Evolutionary conservation across 257 asterid genomes (phyloP).

Genomic region (Haberlea rhodopensis): DNA sequence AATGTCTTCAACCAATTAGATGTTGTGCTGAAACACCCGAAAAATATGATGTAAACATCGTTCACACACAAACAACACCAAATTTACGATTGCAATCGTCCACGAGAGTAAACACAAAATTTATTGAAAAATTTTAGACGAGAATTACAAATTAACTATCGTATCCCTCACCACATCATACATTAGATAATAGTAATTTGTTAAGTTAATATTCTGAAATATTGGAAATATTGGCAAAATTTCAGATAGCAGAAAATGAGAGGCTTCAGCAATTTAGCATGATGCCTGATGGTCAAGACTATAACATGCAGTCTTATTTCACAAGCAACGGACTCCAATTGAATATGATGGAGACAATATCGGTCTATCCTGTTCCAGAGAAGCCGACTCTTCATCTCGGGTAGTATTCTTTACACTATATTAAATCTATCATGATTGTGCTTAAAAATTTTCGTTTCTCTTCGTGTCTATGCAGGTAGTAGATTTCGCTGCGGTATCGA

Average conservation of each 20-base stretch:
- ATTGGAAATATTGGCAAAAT: too few species aligned
- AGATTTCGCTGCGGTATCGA: neutral
- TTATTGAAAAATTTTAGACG: too few species aligned
- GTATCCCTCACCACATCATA: too few species aligned
- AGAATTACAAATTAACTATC: too few species aligned
- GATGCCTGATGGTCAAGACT: slow-evolving; percentile 73
- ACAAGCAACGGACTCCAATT: slow-evolving; percentile 65
- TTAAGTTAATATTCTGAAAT: neutral
- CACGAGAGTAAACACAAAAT: too few species aligned
- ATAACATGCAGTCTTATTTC: slow-evolving; percentile 57
- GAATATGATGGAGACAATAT: slow-evolving; percentile 62
- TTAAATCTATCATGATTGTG: neutral
- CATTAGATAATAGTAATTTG: too few species aligned
- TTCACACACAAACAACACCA: too few species aligned
- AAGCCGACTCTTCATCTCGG: slow-evolving; percentile 61
- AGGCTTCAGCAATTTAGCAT: slow-evolving; percentile 55
- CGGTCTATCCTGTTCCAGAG: slow-evolving; percentile 47
- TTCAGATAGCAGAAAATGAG: slow-evolving; percentile 76
- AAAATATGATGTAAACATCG: too few species aligned
- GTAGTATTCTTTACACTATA: slow-evolving; percentile 23
- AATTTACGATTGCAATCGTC: too few species aligned
- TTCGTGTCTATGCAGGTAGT: neutral
- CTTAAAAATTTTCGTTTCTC: neutral
- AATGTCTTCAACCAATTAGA: neutral
- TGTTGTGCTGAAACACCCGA: too few species aligned